A percentile compares a stretch with the other conserved stretches of the same genome.
Evolutionary conservation across 2,329 filamentous ascomycete species (phyloP).

Genomic region (Akanthomyces lecanii): DNA sequence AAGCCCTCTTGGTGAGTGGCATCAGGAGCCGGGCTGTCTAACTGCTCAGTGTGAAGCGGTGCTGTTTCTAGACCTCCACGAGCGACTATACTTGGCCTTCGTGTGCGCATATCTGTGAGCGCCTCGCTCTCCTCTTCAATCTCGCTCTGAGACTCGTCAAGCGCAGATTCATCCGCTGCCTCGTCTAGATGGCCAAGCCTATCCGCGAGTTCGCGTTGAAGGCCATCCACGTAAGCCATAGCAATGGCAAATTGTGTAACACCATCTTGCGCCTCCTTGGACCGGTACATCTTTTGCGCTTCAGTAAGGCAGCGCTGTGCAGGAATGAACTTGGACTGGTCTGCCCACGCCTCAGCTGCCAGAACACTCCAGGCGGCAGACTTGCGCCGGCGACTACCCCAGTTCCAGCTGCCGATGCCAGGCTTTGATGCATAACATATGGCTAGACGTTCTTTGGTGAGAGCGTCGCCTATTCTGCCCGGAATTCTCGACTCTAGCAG

Average conservation of each 20-base stretch:
- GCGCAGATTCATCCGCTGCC: slow-evolving; percentile 25
- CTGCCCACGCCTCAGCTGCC: slow-evolving; percentile 78
- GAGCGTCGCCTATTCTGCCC: slow-evolving; percentile 70
- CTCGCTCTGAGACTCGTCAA: slow-evolving; percentile 35
- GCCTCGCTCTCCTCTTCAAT: slow-evolving; percentile 51
- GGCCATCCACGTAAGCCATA: slow-evolving; percentile 46
- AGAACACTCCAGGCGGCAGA: slow-evolving; percentile 85
- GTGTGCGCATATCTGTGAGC: slow-evolving; percentile 43
- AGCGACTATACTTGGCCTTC: slow-evolving; percentile 50
- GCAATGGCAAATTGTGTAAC: slow-evolving; percentile 49
- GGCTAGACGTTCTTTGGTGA: slow-evolving; percentile 81
- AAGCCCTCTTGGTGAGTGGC: slow-evolving; percentile 10
- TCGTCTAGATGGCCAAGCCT: slow-evolving; percentile 36
- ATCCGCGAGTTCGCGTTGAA: slow-evolving; percentile 48
- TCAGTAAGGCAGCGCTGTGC: slow-evolving; percentile 73
- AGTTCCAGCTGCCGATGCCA: slow-evolving; percentile 60
- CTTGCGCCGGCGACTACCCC: slow-evolving; percentile 74
- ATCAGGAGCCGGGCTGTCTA: background rate
- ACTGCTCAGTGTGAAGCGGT: slow-evolving; percentile 30
- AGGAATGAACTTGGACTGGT: slow-evolving; percentile 70
- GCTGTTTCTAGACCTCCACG: slow-evolving; percentile 44
- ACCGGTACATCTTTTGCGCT: slow-evolving; percentile 54
- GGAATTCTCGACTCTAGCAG: slow-evolving; percentile 75
- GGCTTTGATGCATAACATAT: slow-evolving; percentile 75
- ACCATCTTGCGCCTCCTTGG: slow-evolving; percentile 46